phyloP scores from a whole-genome alignment of 2,329 filamentous ascomycete genomes.

The Grosmannia serpens region DNA sequence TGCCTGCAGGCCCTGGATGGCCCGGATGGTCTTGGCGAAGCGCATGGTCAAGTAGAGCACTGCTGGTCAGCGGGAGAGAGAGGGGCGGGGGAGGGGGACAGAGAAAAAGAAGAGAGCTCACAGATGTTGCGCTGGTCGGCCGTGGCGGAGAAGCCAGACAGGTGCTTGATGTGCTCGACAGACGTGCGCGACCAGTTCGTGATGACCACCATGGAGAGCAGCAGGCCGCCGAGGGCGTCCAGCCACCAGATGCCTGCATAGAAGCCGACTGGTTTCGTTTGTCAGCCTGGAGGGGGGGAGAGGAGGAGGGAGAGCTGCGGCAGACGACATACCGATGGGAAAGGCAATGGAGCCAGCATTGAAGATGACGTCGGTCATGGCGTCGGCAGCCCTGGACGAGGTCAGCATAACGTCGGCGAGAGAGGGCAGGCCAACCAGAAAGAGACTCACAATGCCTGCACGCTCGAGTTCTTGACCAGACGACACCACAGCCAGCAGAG shows the following conservation, averaged over 20 bases:
- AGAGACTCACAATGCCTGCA: constrained; percentile 55
- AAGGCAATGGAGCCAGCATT: constrained; percentile 84
- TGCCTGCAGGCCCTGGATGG: constrained; percentile 74
- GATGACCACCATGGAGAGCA: constrained; percentile 71
- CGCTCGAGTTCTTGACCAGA: constrained; percentile 72
- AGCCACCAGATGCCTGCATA: constrained; percentile 75
- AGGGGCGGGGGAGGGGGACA: background rate
- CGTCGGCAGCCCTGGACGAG: constrained; percentile 17
- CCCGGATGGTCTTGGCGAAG: constrained; percentile 76
- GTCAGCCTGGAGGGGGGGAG: background rate
- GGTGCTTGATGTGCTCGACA: constrained; percentile 64
- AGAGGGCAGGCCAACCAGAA: background rate
- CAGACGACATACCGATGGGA: constrained; percentile 46
- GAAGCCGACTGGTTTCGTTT: constrained; percentile 44
- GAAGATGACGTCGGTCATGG: constrained; percentile 60
- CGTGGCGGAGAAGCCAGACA: constrained; percentile 67
- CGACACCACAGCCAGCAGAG: constrained; percentile 82
- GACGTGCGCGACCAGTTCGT: constrained; percentile 67
- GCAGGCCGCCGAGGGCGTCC: constrained; percentile 64
- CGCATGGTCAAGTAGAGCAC: constrained; percentile 87
- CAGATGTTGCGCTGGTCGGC: constrained; percentile 71
- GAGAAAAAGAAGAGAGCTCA: constrained; percentile 12
- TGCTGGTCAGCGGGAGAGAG: constrained; percentile 10
- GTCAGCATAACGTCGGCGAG: background rate
- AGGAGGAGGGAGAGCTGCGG: background rate